phyloP scores from a whole-genome alignment of 306 rosid species.

The Cyclanthera cordifolia region DNA sequence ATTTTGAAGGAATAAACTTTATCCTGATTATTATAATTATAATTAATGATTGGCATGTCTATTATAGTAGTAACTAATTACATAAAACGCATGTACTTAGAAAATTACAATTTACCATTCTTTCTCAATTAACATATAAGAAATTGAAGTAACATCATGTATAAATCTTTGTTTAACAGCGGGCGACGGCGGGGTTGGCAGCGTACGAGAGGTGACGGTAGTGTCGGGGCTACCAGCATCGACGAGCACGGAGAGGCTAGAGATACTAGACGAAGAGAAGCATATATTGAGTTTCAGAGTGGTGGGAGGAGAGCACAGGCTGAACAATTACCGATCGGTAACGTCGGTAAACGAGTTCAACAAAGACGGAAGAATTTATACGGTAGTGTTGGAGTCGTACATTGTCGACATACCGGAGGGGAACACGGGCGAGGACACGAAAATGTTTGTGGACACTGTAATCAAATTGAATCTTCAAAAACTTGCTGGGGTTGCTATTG shows the following conservation, averaged over 20 bases:
- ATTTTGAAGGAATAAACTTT: no score
- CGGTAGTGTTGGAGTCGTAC: constrained; percentile 72
- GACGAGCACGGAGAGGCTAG: constrained; percentile 79
- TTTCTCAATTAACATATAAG: no score
- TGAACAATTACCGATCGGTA: constrained; percentile 61
- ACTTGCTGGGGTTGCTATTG: constrained; percentile 48
- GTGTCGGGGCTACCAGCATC: constrained; percentile 88
- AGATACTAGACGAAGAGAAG: constrained; percentile 70
- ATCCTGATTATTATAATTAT: no score
- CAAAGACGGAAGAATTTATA: constrained; percentile 32
- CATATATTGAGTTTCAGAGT: constrained; percentile 67
- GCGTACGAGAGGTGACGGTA: constrained; percentile 66
- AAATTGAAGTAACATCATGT: background rate
- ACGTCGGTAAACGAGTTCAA: constrained; percentile 65
- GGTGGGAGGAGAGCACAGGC: constrained; percentile 81
- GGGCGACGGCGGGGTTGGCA: constrained; percentile 65
- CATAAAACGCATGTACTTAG: no score
- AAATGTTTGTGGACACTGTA: constrained; percentile 82
- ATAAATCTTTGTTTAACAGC: background rate
- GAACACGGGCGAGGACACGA: constrained; percentile 71
- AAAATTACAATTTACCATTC: no score
- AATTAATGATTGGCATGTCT: no score
- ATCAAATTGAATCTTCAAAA: constrained; percentile 82
- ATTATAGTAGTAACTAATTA: no score
- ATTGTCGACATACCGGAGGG: constrained; percentile 78